Evolutionary conservation across 1,284 basidiomycete genomes (phyloP).

Genomic region (Earliella scabrosa): DNA sequence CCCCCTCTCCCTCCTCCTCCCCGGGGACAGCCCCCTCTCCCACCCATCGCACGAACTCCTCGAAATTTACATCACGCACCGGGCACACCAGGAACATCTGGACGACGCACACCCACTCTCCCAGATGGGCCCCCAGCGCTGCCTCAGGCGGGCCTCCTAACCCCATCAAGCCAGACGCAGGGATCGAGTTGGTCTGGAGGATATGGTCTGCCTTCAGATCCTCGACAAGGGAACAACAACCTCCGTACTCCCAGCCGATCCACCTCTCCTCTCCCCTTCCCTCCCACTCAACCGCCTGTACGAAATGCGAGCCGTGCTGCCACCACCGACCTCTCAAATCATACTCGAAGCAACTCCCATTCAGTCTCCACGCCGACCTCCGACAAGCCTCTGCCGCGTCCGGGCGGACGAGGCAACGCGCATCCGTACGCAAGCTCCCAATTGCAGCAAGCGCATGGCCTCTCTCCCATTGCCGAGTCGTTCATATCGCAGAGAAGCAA

Average conservation of each 20-base stretch:
- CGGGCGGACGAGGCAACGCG: constrained; percentile 33
- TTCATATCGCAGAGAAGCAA: constrained; percentile 47
- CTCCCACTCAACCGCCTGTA: constrained; percentile 39
- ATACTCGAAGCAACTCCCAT: constrained; percentile 50
- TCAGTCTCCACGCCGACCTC: constrained; percentile 25
- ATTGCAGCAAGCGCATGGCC: constrained; percentile 37
- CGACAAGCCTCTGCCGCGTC: constrained; percentile 44
- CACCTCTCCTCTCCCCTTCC: constrained; percentile 59
- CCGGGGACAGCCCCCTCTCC: constrained; percentile 62
- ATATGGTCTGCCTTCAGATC: constrained; percentile 64
- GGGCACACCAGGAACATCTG: constrained; percentile 33
- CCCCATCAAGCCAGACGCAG: constrained; percentile 43
- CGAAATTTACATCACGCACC: constrained; percentile 27
- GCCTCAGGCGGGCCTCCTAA: constrained; percentile 52
- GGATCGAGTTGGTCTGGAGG: constrained; percentile 46
- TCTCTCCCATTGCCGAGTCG: constrained; percentile 75
- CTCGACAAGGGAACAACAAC: constrained; percentile 55
- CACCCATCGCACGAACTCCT: constrained; percentile 38
- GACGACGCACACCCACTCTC: constrained; percentile 63
- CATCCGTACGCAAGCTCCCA: constrained; percentile 33
- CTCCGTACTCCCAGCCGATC: constrained; percentile 49
- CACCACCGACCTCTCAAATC: constrained; percentile 42
- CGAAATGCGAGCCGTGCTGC: constrained; percentile 34
- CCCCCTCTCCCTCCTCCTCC: constrained; percentile 73
- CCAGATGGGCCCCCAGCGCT: constrained; percentile 56